These are phyloP conservation scores for Rhizoclosmatium globosum DNA, from an alignment of 192 early-diverging fungal species.

Conservation along the genomic window DNA sequence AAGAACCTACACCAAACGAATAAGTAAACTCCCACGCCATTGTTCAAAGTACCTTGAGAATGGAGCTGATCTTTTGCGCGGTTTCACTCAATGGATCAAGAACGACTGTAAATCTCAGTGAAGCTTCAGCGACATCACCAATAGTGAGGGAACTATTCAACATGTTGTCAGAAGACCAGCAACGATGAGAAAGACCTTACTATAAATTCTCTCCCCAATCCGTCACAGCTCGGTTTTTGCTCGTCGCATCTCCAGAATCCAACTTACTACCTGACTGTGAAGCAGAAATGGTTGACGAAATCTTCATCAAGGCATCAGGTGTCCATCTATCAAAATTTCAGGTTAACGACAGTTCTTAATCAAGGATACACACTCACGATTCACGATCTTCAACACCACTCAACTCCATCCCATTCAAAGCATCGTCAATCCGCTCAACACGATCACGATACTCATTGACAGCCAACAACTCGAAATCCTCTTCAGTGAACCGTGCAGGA, in stretches of 20 bases:
- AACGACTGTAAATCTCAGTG: constrained; percentile 51
- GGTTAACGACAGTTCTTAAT: neutral
- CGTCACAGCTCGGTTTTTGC: neutral
- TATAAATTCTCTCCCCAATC: constrained; percentile 25
- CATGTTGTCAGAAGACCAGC: neutral
- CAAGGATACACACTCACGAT: neutral
- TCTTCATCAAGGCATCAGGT: constrained; percentile 30
- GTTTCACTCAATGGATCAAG: constrained; percentile 82
- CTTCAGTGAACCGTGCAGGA: constrained; percentile 48
- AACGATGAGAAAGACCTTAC: constrained; percentile 2
- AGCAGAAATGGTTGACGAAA: constrained; percentile 6
- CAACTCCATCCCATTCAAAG: constrained; percentile 26
- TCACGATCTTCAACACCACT: constrained; percentile 19
- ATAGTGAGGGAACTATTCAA: constrained; percentile 9
- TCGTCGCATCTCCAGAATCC: neutral
- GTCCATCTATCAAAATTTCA: constrained; percentile 1
- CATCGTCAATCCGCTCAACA: constrained; percentile 38
- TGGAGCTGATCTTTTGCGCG: constrained; percentile 80
- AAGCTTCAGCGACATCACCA: neutral
- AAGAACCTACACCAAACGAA: constrained; percentile 46
- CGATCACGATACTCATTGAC: constrained; percentile 61
- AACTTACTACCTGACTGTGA: neutral
- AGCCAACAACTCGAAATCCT: constrained; percentile 69
- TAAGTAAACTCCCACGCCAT: neutral
- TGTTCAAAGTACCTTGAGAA: constrained; percentile 61